These are phyloP conservation scores for Debaryomyces prosopidis DNA, from an alignment of 805 yeast species.

Conservation along the genomic window DNA sequence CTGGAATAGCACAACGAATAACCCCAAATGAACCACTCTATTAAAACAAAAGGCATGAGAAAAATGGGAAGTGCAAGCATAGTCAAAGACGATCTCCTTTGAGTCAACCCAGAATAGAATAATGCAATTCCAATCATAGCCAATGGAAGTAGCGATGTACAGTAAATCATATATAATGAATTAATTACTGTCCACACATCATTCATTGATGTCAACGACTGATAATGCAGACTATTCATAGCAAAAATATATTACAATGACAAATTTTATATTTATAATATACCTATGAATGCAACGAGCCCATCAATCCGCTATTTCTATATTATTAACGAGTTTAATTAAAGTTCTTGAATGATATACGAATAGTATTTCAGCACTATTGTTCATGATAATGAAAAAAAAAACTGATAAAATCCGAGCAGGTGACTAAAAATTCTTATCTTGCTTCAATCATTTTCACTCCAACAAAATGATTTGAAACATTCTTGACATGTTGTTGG, in stretches of 20 bases:
- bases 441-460: not conserved
- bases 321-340: not conserved
- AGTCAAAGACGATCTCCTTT: conserved; percentile 41
- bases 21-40: conserved; percentile 49
- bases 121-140: conserved; percentile 37
- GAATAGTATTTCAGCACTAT: too few relatives aligned
- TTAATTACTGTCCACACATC: conserved; percentile 15
- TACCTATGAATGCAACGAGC: not conserved
- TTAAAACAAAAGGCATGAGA: conserved; percentile 28
- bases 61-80: conserved; percentile 38
- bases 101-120: conserved; percentile 45
- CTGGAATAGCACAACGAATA: conserved; percentile 41
- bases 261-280: too few relatives aligned
- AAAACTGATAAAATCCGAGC: not conserved
- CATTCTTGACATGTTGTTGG: conserved; percentile 19
- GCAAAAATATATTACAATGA: too few relatives aligned
- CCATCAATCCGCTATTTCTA: not conserved
- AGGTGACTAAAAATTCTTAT: not conserved
- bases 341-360: too few relatives aligned
- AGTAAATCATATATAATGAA: conserved; percentile 36
- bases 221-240: too few relatives aligned
- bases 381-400: not conserved
- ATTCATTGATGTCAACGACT: too few relatives aligned
- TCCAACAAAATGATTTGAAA: conserved; percentile 20
- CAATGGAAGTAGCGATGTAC: conserved; percentile 32